phyloP scores from a whole-genome alignment of 371 early-diverging fungal species.

The Gilbertella persicaria region DNA sequence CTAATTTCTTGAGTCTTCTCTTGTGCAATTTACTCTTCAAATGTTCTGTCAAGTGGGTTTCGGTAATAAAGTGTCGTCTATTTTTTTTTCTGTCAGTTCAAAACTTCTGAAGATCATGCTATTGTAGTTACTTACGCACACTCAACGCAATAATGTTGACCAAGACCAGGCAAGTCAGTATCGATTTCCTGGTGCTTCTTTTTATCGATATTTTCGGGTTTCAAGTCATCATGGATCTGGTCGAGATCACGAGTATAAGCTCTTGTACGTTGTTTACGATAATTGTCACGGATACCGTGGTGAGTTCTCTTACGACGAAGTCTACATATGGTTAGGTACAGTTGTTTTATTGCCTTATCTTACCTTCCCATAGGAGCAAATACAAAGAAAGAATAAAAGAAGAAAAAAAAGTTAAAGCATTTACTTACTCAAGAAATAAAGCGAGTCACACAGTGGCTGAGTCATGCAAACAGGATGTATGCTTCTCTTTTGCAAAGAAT shows the following conservation, averaged over 20 bases:
- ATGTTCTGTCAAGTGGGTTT: slow-evolving; percentile 42
- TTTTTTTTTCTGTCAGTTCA: neutral
- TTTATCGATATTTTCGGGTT: slow-evolving; percentile 67
- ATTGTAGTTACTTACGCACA: slow-evolving; percentile 62
- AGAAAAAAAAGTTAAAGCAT: slow-evolving; percentile 9
- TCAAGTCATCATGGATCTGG: slow-evolving; percentile 88
- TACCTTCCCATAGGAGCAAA: slow-evolving; percentile 31
- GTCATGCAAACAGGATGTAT: neutral
- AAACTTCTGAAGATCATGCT: neutral
- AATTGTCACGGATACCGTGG: slow-evolving; percentile 65
- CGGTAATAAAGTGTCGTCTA: slow-evolving; percentile 53
- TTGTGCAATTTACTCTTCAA: slow-evolving; percentile 52
- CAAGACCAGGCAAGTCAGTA: slow-evolving; percentile 88
- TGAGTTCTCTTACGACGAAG: slow-evolving; percentile 74
- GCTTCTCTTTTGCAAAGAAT: no score
- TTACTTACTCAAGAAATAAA: neutral
- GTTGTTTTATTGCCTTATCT: neutral
- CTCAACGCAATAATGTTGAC: slow-evolving; percentile 87
- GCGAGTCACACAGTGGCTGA: slow-evolving; percentile 25
- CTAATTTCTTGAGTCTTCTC: slow-evolving; percentile 70
- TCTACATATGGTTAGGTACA: no score
- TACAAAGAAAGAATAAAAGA: slow-evolving; percentile 8
- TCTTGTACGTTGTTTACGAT: slow-evolving; percentile 64
- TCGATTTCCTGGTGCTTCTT: slow-evolving; percentile 66
- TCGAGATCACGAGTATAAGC: slow-evolving; percentile 85